These are phyloP conservation scores for Trametes cingulata DNA, from an alignment of 768 basidiomycete species.

Conservation along the genomic window DNA sequence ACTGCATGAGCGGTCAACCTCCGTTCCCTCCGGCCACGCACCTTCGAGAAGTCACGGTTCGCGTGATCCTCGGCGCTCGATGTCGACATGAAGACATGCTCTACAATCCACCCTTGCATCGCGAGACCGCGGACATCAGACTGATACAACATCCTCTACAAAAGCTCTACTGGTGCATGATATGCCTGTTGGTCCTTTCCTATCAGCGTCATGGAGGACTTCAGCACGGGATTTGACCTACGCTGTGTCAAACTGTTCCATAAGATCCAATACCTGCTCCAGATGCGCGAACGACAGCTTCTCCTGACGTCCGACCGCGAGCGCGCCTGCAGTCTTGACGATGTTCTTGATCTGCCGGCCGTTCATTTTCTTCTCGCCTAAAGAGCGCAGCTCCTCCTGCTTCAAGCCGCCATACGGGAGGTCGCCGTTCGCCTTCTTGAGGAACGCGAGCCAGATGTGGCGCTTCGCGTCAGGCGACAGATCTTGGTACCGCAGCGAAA, in stretches of 20 bases:
- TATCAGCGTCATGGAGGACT: not conserved
- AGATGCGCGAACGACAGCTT: constrained; percentile 52
- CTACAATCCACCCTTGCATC: constrained; percentile 3
- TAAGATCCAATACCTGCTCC: constrained; percentile 57
- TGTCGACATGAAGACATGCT: not conserved
- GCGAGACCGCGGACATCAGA: not conserved
- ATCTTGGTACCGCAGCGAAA: constrained; percentile 38
- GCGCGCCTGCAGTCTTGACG: constrained; percentile 60
- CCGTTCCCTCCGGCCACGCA: constrained; percentile 1
- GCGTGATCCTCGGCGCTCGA: not conserved
- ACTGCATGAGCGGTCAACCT: too few relatives aligned
- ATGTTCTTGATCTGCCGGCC: constrained; percentile 74
- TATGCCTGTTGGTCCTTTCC: constrained; percentile 2
- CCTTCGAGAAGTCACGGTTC: not conserved
- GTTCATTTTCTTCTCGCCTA: constrained; percentile 56
- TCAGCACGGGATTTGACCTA: constrained; percentile 6
- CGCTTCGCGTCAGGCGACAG: constrained; percentile 25
- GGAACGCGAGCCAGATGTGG: constrained; percentile 31
- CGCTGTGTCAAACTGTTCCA: constrained; percentile 53
- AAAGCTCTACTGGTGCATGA: constrained; percentile 21
- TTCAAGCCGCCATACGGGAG: constrained; percentile 36
- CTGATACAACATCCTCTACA: not conserved
- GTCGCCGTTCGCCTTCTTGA: constrained; percentile 27
- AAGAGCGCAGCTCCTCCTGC: constrained; percentile 42
- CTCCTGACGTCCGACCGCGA: constrained; percentile 52